Evolutionary conservation across 257 asterid species (phyloP).

Genomic region (Nemophila menziesii): DNA sequence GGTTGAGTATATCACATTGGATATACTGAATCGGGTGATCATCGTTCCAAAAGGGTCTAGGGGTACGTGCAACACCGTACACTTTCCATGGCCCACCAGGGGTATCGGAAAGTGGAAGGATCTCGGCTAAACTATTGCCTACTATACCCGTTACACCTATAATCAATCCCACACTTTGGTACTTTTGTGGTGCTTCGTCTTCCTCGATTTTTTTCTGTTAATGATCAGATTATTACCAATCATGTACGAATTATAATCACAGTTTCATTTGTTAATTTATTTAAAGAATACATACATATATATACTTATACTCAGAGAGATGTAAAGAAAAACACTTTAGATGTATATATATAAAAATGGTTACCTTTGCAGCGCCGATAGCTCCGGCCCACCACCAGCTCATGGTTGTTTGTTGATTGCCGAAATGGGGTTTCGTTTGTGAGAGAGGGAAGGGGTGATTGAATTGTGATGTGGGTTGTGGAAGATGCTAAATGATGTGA

Average conservation of each 20-base stretch:
- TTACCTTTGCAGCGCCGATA: conserved; percentile 77
- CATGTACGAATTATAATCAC: neutral
- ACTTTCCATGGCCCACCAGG: conserved; percentile 99
- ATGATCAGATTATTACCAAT: neutral
- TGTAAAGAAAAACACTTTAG: too few relatives aligned
- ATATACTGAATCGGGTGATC: conserved; percentile 67
- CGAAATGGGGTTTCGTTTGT: neutral
- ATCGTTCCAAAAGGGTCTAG: conserved; percentile 71
- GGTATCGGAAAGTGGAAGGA: conserved; percentile 87
- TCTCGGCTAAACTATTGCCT: conserved; percentile 90
- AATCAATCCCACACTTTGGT: conserved; percentile 70
- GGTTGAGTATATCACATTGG: conserved; percentile 59
- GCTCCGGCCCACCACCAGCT: conserved; percentile 99
- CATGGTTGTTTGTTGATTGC: conserved; percentile 17
- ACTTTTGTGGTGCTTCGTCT: conserved; percentile 50
- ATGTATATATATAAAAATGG: neutral
- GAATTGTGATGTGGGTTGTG: neutral
- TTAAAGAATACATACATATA: neutral
- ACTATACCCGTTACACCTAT: conserved; percentile 92
- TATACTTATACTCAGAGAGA: too few relatives aligned
- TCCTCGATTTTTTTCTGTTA: conserved; percentile 53
- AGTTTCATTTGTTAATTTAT: neutral
- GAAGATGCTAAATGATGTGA: too few relatives aligned
- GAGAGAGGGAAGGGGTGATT: neutral
- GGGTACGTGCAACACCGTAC: conserved; percentile 85